Evolutionary conservation across 2,329 filamentous ascomycete genomes (phyloP).

Genomic region (Dothideomycetes sp.): DNA sequence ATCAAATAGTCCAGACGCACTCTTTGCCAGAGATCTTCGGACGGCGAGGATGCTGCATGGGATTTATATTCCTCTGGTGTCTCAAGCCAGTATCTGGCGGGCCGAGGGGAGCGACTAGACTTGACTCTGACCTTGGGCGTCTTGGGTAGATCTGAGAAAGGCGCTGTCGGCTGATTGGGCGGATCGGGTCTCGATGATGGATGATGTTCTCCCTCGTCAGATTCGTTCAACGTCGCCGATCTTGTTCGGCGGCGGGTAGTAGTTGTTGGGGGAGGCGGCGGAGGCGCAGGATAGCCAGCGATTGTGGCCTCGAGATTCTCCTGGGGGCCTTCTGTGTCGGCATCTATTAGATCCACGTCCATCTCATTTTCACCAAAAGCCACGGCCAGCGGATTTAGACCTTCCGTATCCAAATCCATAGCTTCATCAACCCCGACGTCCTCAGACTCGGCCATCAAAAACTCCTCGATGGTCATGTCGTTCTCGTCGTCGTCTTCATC

Average conservation of each 20-base stretch:
- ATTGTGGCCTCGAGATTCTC: conserved; percentile 71
- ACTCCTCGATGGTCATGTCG: conserved; percentile 21
- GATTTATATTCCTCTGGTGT: conserved; percentile 57
- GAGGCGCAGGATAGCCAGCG: conserved; percentile 63
- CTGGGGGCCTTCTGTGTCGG: conserved; percentile 51
- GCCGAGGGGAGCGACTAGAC: conserved; percentile 46
- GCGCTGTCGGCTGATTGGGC: conserved; percentile 51
- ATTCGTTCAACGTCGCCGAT: conserved; percentile 26
- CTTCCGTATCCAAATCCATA: conserved; percentile 38
- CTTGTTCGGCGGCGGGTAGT: conserved; percentile 9
- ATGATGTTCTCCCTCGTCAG: conserved; percentile 53
- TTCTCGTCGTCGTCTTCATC: conserved; percentile 28
- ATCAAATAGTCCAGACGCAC: conserved; percentile 91
- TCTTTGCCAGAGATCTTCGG: conserved; percentile 81
- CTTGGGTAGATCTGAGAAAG: conserved; percentile 66
- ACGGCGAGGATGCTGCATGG: conserved; percentile 46
- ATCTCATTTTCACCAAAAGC: conserved; percentile 32
- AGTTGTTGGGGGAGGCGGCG: conserved; percentile 41
- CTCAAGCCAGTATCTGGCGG: conserved; percentile 77
- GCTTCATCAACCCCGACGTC: conserved; percentile 17
- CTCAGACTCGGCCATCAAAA: conserved; percentile 29
- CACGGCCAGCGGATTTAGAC: conserved; percentile 27
- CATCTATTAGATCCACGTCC: conserved; percentile 43
- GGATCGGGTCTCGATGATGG: conserved; percentile 34
- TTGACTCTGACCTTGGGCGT: conserved; percentile 54